Conservation (phyloP, 495 filamentous ascomycete genomes). For the Wilcoxina mikolae region DNA sequence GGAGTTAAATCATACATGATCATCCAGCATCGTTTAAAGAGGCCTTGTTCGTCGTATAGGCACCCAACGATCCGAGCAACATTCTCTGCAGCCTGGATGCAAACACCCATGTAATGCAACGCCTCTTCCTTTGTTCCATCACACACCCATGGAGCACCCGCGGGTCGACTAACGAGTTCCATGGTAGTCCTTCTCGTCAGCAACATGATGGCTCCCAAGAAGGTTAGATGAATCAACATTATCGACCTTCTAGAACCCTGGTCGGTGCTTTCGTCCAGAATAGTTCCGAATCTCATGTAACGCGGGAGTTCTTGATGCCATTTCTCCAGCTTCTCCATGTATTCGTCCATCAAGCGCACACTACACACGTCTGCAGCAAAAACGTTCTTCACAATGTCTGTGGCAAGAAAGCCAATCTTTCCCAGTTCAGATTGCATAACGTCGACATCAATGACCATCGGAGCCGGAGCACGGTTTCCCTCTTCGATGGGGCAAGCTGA, state of each 20-base stretch:
- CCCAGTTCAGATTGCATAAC: conserved; percentile 2
- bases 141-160: neutral
- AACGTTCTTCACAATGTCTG: neutral
- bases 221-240: neutral
- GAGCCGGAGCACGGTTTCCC: neutral
- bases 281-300: neutral
- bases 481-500: neutral
- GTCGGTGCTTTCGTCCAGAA: neutral
- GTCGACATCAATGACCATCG: neutral
- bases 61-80: neutral
- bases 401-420: neutral
- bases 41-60: neutral
- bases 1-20: neutral
- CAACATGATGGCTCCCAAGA: neutral
- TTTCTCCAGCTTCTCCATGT: neutral
- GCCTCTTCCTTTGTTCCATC: conserved; percentile 2
- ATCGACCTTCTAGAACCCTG: neutral
- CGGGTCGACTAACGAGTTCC: neutral
- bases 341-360: neutral
- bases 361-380: neutral
- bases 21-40: conserved; percentile 3
- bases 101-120: neutral
- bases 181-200: neutral
- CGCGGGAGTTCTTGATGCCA: neutral
- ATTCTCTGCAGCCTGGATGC: neutral